phyloP scores from a whole-genome alignment of 192 early-diverging fungal species.

The Rhizophlyctis rosea region DNA sequence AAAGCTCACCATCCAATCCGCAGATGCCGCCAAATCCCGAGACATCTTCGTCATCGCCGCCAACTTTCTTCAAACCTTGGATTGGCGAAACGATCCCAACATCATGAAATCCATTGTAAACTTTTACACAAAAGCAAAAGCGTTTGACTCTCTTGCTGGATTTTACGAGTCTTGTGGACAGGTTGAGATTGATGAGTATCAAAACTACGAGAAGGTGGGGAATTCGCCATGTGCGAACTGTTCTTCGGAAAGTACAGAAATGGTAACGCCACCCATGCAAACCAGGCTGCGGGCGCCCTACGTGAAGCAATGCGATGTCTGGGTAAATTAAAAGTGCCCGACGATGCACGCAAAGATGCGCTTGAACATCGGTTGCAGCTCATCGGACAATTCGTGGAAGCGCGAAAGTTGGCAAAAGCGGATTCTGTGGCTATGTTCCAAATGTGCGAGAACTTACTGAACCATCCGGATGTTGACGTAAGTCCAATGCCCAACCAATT shows the following conservation, averaged over 20 bases:
- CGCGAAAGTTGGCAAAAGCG: slow-evolving; percentile 23
- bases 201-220: slow-evolving; percentile 59
- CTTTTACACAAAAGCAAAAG: slow-evolving; percentile 60
- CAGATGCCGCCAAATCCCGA: slow-evolving; percentile 51
- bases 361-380: slow-evolving; percentile 26
- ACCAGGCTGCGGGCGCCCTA: slow-evolving; percentile 45
- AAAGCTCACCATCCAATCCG: slow-evolving; percentile 13
- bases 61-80: slow-evolving; percentile 56
- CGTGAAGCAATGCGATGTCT: slow-evolving; percentile 42
- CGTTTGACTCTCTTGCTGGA: slow-evolving; percentile 40
- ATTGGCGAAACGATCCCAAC: slow-evolving; percentile 46
- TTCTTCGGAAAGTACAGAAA: too few relatives aligned
- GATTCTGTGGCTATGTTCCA: slow-evolving; percentile 37
- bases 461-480: slow-evolving; percentile 48
- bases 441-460: slow-evolving; percentile 44
- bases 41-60: slow-evolving; percentile 57
- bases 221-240: too few relatives aligned
- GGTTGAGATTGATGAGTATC: slow-evolving; percentile 60
- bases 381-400: slow-evolving; percentile 41
- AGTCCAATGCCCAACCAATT: background rate
- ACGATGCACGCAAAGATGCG: background rate
- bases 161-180: slow-evolving; percentile 59
- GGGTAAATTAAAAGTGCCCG: slow-evolving; percentile 27
- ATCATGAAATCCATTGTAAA: slow-evolving; percentile 54
- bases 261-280: too few relatives aligned